These are phyloP conservation scores for Penicillium psychrosexuale DNA, from an alignment of 2,329 filamentous ascomycete genomes.

Conservation along the genomic window DNA sequence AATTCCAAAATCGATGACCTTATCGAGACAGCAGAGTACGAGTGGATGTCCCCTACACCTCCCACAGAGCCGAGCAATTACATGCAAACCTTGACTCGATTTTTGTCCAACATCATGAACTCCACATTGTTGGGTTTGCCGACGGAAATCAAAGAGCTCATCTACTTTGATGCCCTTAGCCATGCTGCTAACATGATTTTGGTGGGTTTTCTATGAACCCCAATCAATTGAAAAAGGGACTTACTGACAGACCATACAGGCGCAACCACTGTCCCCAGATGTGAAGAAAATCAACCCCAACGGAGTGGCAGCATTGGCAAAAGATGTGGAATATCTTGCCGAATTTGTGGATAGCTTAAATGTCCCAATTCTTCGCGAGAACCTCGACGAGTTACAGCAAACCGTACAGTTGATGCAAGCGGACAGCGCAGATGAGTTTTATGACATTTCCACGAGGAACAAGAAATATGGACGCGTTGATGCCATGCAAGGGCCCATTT, in stretches of 20 bases:
- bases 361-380: constrained; percentile 82
- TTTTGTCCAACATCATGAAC: constrained; percentile 94
- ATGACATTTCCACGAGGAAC: constrained; percentile 83
- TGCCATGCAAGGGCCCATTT: constrained; percentile 77
- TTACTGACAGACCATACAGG: constrained; percentile 43
- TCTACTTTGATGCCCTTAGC: constrained; percentile 93
- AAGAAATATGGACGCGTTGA: constrained; percentile 94
- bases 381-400: constrained; percentile 89
- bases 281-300: constrained; percentile 86
- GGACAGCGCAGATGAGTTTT: constrained; percentile 95
- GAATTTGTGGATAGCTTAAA: constrained; percentile 84
- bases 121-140: constrained; percentile 91
- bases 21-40: constrained; percentile 94
- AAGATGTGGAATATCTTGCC: constrained; percentile 79
- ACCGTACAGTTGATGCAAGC: constrained; percentile 81
- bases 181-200: constrained; percentile 86
- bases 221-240: not conserved
- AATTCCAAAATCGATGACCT: constrained; percentile 98
- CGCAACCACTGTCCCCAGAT: constrained; percentile 70
- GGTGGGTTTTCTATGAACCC: constrained; percentile 45
- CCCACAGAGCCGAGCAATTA: constrained; percentile 80
- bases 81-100: constrained; percentile 90
- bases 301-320: constrained; percentile 74
- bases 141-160: constrained; percentile 91
- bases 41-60: constrained; percentile 67